A percentile compares a stretch with the other conserved stretches of the same genome.
These are phyloP conservation scores for Parastagonospora nodorum DNA, from an alignment of 2,329 filamentous ascomycete genomes.

Conservation along the genomic window DNA sequence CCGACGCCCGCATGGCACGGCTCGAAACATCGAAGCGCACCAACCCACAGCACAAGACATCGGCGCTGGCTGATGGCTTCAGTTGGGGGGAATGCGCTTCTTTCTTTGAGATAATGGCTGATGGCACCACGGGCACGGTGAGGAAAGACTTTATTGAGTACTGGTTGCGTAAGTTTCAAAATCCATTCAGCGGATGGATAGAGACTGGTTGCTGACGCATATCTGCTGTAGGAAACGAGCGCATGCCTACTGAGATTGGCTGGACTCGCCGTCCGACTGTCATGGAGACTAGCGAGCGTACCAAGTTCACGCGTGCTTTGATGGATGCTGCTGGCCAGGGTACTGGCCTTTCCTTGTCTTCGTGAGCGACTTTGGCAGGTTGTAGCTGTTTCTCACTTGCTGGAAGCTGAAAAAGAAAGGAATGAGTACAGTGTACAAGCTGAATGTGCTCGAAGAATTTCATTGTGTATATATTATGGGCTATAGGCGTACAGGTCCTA, in stretches of 20 bases:
- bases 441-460: too few species aligned
- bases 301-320: conserved; percentile 8
- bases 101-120: conserved; percentile 12
- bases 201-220: not conserved
- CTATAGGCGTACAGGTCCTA: too few species aligned
- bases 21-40: conserved; percentile 7
- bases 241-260: conserved; percentile 9
- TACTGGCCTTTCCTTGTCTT: too few species aligned
- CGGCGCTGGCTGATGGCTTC: conserved; percentile 5
- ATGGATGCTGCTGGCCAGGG: conserved; percentile 9
- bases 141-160: conserved; percentile 12
- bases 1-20: not conserved
- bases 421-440: too few species aligned
- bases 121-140: conserved; percentile 8
- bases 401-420: too few species aligned
- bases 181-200: not conserved
- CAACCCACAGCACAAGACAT: conserved; percentile 8
- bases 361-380: too few species aligned
- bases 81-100: conserved; percentile 11
- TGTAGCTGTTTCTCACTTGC: too few species aligned
- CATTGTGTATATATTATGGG: too few species aligned
- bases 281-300: conserved; percentile 11
- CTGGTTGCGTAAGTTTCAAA: conserved; percentile 8
- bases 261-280: conserved; percentile 10
- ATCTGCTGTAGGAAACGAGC: conserved; percentile 3